phyloP scores from a whole-genome alignment of 768 basidiomycete species.

The Termitomyces sp. region DNA sequence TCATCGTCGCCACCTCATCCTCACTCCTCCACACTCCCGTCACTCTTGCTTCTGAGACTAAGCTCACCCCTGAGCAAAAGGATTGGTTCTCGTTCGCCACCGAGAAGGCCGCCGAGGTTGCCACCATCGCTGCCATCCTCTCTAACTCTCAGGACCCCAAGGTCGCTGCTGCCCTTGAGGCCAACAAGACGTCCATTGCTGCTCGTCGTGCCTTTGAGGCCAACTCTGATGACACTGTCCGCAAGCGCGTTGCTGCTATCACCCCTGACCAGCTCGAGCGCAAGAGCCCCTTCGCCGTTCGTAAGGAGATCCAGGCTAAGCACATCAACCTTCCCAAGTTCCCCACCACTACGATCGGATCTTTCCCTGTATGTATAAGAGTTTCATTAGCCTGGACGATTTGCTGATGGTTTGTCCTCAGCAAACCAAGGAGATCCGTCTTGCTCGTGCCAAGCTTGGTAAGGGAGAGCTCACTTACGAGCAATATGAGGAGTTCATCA shows the following conservation, averaged over 20 bases:
- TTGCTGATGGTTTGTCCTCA: conserved; percentile 25
- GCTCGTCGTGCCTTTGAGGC: conserved; percentile 94
- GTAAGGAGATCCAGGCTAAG: conserved; percentile 86
- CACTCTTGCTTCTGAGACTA: conserved; percentile 88
- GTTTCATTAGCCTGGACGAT: neutral
- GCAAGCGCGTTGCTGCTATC: conserved; percentile 92
- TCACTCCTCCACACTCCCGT: conserved; percentile 98
- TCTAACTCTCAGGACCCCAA: conserved; percentile 79
- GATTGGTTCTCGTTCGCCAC: conserved; percentile 99
- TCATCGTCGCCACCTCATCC: conserved; percentile 93
- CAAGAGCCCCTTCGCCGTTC: conserved; percentile 82
- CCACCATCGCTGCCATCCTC: conserved; percentile 79
- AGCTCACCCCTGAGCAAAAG: conserved; percentile 83
- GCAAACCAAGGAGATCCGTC: conserved; percentile 99
- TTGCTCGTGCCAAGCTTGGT: conserved; percentile 90
- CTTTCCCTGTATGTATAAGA: conserved; percentile 75
- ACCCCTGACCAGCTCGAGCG: conserved; percentile 83
- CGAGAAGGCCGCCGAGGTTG: conserved; percentile 93
- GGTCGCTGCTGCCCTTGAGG: conserved; percentile 74
- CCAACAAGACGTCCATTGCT: conserved; percentile 85
- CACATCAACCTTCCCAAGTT: conserved; percentile 91
- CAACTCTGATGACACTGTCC: conserved; percentile 89
- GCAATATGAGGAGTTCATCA: conserved; percentile 96
- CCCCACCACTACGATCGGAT: conserved; percentile 98
- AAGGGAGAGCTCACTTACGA: conserved; percentile 85